Conservation (phyloP, 139 green algal species). For the Picochlorum sp. region DNA sequence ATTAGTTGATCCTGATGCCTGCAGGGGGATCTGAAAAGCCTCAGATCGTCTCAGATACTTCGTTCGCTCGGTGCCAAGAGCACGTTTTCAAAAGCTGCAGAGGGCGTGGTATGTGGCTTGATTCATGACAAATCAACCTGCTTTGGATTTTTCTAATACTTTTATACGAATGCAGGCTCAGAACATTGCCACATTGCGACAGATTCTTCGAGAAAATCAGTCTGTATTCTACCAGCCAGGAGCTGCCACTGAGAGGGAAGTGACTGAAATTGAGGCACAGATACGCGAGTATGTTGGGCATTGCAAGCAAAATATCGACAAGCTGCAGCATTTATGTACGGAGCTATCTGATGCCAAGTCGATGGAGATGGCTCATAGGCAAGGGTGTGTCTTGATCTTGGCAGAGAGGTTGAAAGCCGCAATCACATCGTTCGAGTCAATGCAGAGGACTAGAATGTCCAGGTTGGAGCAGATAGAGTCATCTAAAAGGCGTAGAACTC, state of each 20-base stretch:
- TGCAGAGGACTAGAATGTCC: slow-evolving; percentile 21
- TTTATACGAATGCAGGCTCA: slow-evolving; percentile 22
- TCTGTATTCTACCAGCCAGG: slow-evolving; percentile 37
- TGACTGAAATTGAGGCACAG: slow-evolving; percentile 49
- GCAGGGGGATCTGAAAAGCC: slow-evolving; percentile 33
- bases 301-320: slow-evolving; percentile 39
- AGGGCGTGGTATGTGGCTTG: slow-evolving; percentile 33
- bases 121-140: background rate
- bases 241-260: slow-evolving; percentile 26
- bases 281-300: slow-evolving; percentile 30
- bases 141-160: no score
- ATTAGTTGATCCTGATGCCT: background rate
- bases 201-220: slow-evolving; percentile 32
- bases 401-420: slow-evolving; percentile 50
- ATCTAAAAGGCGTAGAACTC: slow-evolving; percentile 11
- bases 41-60: slow-evolving; percentile 38
- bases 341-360: background rate
- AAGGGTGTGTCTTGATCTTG: slow-evolving; percentile 73
- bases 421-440: slow-evolving; percentile 51
- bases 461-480: slow-evolving; percentile 23
- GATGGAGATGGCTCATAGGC: slow-evolving; percentile 37
- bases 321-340: slow-evolving; percentile 33
- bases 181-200: slow-evolving; percentile 26
- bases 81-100: slow-evolving; percentile 30
- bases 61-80: slow-evolving; percentile 32